Base-by-base conservation (phyloP, 352 stramenopile genomes). In the Globisporangium viniferum region DNA sequence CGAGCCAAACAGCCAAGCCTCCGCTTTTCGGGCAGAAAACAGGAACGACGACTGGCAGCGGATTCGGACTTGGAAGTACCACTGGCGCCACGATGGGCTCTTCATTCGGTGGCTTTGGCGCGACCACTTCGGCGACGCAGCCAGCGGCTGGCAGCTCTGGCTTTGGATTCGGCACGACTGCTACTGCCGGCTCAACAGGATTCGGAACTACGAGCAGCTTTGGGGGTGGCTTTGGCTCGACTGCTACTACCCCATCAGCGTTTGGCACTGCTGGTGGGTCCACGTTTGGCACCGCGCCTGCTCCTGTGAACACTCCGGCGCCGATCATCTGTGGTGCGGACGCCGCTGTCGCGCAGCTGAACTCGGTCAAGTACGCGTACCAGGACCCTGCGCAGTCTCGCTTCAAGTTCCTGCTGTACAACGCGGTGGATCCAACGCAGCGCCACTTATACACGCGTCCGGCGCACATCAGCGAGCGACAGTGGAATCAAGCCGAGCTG, bases 341-440 rank as follows among this genome's bases (percentile, higher is more conserved):
- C 67, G 81, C 89, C 2, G 88, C 89, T 0, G 81, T 94, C 29
- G 84, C 85, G 29, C 86, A 93, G 71, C 70, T 96, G 10, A 93
- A 94, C 62, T 82, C 84, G 46, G 74, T 96, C 64, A 93, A 93
- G 68, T 86, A 88, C 59, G 87, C 87, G 36, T 96, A 96, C 64
- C 74, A 93, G 61, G 89, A 96, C 65, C 86, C 84, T 1, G 77
- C 77, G 55, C 89, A 95, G 74, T 96, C 89, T 29, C 85, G 89
- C 1, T 96, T 96, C 78, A 96, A 96, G 69, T 93, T 94, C 61
- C 74, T 96, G 36, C 88, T 96, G 77, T 96, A 96, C 79, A 96
- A 96, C 71, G 87, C 85, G 20, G 87, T 96, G 3, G 89, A 96
- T 62, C 87, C 89, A 29, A 89, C 83, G 41, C 86, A 93, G 66